Evolutionary conservation across 176 grass and related monocot genomes (phyloP).

Genomic region (Tillandsia fasciculata): DNA sequence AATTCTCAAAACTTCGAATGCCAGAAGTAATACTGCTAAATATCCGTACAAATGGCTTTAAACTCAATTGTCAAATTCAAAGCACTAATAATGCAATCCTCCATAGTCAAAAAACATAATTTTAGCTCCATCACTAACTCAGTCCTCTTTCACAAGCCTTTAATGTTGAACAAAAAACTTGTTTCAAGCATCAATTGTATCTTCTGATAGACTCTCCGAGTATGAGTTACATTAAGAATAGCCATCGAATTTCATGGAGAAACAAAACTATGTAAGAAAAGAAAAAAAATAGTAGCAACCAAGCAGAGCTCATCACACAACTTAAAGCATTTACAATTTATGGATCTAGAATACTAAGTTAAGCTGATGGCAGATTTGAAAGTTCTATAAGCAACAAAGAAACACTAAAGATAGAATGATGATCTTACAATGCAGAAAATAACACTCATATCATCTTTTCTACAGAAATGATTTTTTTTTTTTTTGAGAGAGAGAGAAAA

Average conservation of each 20-base stretch:
- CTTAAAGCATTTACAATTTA: neutral
- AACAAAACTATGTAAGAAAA: neutral
- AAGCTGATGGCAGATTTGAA: too few relatives aligned
- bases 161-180: neutral
- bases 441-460: neutral
- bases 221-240: too few relatives aligned
- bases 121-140: neutral
- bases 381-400: neutral
- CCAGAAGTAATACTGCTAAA: neutral
- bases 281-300: neutral
- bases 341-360: too few relatives aligned
- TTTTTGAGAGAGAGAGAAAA: too few relatives aligned
- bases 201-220: too few relatives aligned
- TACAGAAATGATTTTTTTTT: too few relatives aligned
- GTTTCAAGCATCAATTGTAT: neutral
- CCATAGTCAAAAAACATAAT: neutral
- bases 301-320: neutral
- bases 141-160: neutral
- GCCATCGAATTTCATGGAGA: neutral
- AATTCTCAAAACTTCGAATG: neutral
- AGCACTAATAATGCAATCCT: neutral
- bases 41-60: neutral
- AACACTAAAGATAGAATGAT: neutral
- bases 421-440: neutral
- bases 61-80: neutral